These are phyloP conservation scores for Coemansia sp. DNA, from an alignment of 192 early-diverging fungal genomes.

Conservation along the genomic window DNA sequence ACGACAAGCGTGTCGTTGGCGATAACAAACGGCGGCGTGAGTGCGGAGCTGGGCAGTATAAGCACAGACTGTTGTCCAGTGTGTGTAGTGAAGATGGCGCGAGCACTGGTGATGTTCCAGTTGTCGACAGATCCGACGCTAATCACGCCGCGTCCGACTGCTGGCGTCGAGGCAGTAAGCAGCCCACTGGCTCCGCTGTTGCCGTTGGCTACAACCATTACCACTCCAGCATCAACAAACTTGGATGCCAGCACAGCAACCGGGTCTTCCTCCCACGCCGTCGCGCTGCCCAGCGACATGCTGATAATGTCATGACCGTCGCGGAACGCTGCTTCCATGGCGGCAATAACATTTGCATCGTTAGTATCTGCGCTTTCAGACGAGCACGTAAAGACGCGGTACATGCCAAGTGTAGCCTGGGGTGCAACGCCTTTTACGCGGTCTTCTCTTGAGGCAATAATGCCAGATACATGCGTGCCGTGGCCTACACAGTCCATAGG, in stretches of 20 bases:
- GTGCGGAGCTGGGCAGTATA: neutral
- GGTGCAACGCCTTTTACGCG: conserved; percentile 65
- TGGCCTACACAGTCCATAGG: conserved; percentile 63
- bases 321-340: conserved; percentile 56
- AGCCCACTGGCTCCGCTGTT: conserved; percentile 70
- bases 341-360: conserved; percentile 61
- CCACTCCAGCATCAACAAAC: conserved; percentile 51
- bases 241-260: conserved; percentile 49
- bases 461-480: conserved; percentile 68
- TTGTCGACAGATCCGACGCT: conserved; percentile 62
- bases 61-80: neutral
- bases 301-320: conserved; percentile 62
- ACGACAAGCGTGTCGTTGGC: conserved; percentile 6
- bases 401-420: conserved; percentile 63
- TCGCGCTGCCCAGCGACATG: conserved; percentile 61
- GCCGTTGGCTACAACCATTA: conserved; percentile 70
- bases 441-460: conserved; percentile 49
- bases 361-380: conserved; percentile 28
- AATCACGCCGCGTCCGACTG: conserved; percentile 55
- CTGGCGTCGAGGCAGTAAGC: conserved; percentile 56
- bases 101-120: conserved; percentile 38
- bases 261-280: conserved; percentile 59
- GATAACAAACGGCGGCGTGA: neutral
- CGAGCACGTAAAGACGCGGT: conserved; percentile 63
- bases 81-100: conserved; percentile 18